Conservation (phyloP, 139 green algal genomes). For the Coelastrella sp. region DNA sequence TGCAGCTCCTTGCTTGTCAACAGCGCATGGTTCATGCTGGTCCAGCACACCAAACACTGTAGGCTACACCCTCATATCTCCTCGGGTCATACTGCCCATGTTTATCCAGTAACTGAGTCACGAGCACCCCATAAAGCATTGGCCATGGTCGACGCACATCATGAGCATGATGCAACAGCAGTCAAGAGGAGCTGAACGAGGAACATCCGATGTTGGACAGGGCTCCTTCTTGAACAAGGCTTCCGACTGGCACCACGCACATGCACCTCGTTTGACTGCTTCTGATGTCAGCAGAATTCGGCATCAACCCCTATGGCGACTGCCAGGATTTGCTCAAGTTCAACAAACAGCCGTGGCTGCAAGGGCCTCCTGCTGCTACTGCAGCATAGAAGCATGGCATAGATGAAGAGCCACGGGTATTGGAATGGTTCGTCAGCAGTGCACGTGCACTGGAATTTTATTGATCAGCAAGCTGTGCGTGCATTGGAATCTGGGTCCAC, state of each 20-base stretch:
- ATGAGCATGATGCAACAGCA: background rate
- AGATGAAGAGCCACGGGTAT: background rate
- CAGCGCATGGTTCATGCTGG: too few relatives aligned
- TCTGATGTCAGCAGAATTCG: too few relatives aligned
- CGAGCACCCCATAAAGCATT: too few relatives aligned
- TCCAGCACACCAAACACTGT: too few relatives aligned
- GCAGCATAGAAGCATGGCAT: background rate
- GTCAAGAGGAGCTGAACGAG: background rate
- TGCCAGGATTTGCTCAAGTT: background rate
- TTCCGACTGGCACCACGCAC: background rate
- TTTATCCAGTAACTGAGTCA: too few relatives aligned
- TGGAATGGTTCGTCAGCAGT: background rate
- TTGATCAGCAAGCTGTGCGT: background rate
- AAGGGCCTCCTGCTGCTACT: background rate
- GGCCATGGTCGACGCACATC: too few relatives aligned
- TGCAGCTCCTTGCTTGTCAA: too few relatives aligned
- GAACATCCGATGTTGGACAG: background rate
- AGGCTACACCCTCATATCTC: too few relatives aligned
- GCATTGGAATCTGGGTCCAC: background rate
- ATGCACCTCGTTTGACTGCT: too few relatives aligned
- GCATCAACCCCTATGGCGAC: too few relatives aligned
- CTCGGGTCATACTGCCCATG: too few relatives aligned
- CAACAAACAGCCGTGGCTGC: background rate
- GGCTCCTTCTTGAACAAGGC: too few relatives aligned
- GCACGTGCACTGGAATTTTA: background rate